These are phyloP conservation scores for Blastomyces parvus DNA, from an alignment of 2,329 filamentous ascomycete genomes.

Conservation along the genomic window DNA sequence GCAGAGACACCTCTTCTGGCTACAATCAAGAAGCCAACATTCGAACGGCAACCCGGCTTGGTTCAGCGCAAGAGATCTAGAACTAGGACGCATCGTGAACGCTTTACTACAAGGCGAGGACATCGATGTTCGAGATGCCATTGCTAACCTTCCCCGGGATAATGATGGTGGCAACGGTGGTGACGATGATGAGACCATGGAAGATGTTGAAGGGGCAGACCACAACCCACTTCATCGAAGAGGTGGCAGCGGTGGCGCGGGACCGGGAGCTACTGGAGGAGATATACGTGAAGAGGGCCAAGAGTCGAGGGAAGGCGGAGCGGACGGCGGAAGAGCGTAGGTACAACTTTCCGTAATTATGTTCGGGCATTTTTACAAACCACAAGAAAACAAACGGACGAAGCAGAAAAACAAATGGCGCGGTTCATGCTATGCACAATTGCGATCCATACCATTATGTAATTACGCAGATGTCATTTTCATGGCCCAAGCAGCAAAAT, in stretches of 20 bases:
- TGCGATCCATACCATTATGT: slow-evolving; percentile 14
- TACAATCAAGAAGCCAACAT: slow-evolving; percentile 82
- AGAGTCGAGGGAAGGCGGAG: slow-evolving; percentile 79
- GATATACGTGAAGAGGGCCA: slow-evolving; percentile 86
- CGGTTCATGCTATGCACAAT: background rate
- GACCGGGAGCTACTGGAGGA: slow-evolving; percentile 76
- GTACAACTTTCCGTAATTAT: slow-evolving; percentile 46
- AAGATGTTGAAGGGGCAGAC: slow-evolving; percentile 58
- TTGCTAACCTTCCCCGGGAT: slow-evolving; percentile 52
- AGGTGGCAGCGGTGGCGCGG: slow-evolving; percentile 67
- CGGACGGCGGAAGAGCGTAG: slow-evolving; percentile 99
- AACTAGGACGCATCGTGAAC: slow-evolving; percentile 82
- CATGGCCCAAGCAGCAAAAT: background rate
- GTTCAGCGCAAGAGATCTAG: slow-evolving; percentile 77
- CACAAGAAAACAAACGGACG: background rate
- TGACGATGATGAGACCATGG: slow-evolving; percentile 68
- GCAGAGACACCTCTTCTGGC: slow-evolving; percentile 87
- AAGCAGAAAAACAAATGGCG: background rate
- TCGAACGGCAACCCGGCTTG: slow-evolving; percentile 59
- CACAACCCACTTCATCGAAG: slow-evolving; percentile 49
- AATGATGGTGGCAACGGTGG: slow-evolving; percentile 43
- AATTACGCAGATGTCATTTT: background rate
- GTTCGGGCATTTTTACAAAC: slow-evolving; percentile 2
- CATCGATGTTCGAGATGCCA: slow-evolving; percentile 64
- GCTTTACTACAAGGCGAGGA: slow-evolving; percentile 78